Evolutionary conservation across 768 basidiomycete species (phyloP).

Genomic region (Baorangia bicolor): DNA sequence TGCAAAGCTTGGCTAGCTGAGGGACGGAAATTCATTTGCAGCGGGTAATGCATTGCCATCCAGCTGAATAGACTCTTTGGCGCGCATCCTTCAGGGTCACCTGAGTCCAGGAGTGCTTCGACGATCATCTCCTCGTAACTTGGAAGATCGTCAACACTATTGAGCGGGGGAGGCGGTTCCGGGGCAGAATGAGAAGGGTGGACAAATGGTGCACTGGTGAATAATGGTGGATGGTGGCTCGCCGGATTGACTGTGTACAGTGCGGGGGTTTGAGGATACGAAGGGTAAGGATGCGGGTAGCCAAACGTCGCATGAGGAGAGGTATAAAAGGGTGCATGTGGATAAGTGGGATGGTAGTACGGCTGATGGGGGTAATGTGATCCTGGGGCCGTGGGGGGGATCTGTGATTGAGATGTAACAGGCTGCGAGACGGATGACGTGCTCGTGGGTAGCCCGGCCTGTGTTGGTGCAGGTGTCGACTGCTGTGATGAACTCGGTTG

Average conservation of each 20-base stretch:
- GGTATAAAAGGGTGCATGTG: conserved; percentile 66
- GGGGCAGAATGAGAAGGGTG: conserved; percentile 34
- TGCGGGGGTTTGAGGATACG: conserved; percentile 34
- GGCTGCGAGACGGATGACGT: conserved; percentile 18
- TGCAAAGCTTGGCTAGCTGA: conserved; percentile 88
- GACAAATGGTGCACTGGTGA: conserved; percentile 36
- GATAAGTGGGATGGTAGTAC: conserved; percentile 59
- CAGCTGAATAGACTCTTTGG: conserved; percentile 83
- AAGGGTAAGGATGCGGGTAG: conserved; percentile 40
- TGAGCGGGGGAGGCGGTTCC: conserved; percentile 25
- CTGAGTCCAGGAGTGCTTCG: conserved; percentile 65
- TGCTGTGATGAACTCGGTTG: conserved; percentile 20
- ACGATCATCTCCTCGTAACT: conserved; percentile 93
- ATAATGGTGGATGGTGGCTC: conserved; percentile 30
- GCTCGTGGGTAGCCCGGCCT: conserved; percentile 22
- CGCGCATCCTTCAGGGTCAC: conserved; percentile 71
- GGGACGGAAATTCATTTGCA: conserved; percentile 87
- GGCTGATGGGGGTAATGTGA: conserved; percentile 52
- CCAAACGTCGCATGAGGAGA: conserved; percentile 37
- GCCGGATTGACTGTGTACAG: conserved; percentile 32
- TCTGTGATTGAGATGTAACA: conserved; percentile 19
- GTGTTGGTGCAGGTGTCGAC: conserved; percentile 24
- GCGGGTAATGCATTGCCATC: conserved; percentile 81
- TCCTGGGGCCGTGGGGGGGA: conserved; percentile 22
- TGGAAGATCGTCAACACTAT: conserved; percentile 57